Evolutionary conservation across 768 basidiomycete genomes (phyloP).

Genomic region (Stropharia rugosoannulata): DNA sequence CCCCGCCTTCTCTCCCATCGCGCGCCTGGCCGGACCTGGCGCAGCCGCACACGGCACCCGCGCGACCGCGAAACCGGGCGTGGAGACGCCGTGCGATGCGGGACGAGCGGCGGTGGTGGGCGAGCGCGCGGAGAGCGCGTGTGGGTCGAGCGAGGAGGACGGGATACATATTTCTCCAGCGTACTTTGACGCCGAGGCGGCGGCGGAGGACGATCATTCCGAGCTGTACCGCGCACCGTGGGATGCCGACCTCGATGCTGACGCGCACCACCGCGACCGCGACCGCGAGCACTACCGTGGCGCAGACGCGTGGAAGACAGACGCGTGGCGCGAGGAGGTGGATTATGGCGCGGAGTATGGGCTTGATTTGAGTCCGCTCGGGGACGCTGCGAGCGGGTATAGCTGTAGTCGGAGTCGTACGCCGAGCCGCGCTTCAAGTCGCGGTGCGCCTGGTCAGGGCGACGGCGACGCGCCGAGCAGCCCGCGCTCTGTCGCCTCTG

Average conservation of each 20-base stretch:
- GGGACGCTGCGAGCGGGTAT: neutral
- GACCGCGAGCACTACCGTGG: too few species aligned
- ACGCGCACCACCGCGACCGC: too few species aligned
- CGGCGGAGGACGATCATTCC: slow-evolving; percentile 20
- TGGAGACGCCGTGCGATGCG: too few species aligned
- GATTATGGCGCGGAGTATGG: neutral
- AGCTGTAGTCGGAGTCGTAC: too few species aligned
- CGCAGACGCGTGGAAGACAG: neutral
- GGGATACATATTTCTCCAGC: slow-evolving; percentile 41
- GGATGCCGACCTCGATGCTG: neutral
- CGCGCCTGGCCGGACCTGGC: slow-evolving; percentile 1
- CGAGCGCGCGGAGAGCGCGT: slow-evolving; percentile 1
- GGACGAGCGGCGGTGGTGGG: neutral
- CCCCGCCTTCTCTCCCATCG: slow-evolving; percentile 21
- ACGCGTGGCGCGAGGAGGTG: neutral
- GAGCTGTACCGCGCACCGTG: neutral
- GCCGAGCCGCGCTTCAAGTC: too few species aligned
- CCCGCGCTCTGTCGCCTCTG: neutral
- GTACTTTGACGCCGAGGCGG: slow-evolving; percentile 38
- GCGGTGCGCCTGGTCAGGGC: too few species aligned
- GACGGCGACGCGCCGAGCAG: neutral
- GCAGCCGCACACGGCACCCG: neutral
- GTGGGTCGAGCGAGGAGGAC: slow-evolving; percentile 13
- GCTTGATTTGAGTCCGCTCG: too few species aligned
- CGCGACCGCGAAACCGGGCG: too few species aligned